A percentile compares a stretch with the other conserved stretches of the same genome.
phyloP scores from a whole-genome alignment of 768 basidiomycete genomes.

The Pleurotus tuoliensis region DNA sequence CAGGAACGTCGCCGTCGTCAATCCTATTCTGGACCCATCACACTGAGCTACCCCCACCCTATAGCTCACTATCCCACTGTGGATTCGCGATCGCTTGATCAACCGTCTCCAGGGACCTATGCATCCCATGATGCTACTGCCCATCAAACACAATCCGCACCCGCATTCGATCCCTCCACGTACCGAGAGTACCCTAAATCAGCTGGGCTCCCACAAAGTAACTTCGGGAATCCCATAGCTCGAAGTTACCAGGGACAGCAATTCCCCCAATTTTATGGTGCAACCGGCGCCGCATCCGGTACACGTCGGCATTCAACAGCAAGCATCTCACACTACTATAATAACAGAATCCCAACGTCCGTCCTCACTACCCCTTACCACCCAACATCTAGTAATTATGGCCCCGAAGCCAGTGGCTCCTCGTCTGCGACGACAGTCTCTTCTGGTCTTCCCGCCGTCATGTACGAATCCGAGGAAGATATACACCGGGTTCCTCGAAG shows the following conservation, averaged over 20 bases:
- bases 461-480: conserved; percentile 11
- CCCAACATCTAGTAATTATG: conserved; percentile 15
- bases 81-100: conserved; percentile 3
- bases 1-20: conserved; percentile 20
- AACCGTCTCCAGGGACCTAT: conserved; percentile 3
- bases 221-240: background rate
- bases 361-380: conserved; percentile 25
- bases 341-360: conserved; percentile 19
- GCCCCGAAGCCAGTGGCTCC: conserved; percentile 2
- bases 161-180: background rate
- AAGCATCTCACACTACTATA: conserved; percentile 8
- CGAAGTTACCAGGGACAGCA: background rate
- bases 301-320: conserved; percentile 13
- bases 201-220: background rate
- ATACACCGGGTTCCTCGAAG: background rate
- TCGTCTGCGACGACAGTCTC: conserved; percentile 12
- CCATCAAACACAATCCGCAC: conserved; percentile 10
- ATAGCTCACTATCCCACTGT: conserved; percentile 9
- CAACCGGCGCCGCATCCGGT: background rate
- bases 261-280: background rate
- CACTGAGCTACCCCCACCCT: conserved; percentile 15
- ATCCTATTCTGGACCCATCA: conserved; percentile 24
- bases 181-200: conserved; percentile 6
- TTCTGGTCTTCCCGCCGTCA: conserved; percentile 13
- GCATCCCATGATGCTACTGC: conserved; percentile 3